phyloP scores from a whole-genome alignment of 2,329 filamentous ascomycete genomes.

The Penicillium palitans region DNA sequence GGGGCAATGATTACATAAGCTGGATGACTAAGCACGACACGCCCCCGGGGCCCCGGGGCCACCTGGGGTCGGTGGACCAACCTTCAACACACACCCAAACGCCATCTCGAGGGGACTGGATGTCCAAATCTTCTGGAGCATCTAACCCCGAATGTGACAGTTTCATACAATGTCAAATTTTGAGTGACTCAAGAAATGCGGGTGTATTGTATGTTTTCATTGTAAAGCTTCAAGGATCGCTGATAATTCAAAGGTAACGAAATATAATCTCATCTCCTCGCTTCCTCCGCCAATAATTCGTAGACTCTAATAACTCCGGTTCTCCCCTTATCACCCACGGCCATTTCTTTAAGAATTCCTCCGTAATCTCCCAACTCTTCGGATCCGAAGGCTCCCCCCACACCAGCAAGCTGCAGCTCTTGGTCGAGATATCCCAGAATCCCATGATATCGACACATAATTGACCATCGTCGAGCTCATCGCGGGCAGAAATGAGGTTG shows the following conservation, averaged over 20 bases:
- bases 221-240: neutral
- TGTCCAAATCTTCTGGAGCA: neutral
- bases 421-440: neutral
- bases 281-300: neutral
- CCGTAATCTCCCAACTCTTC: neutral
- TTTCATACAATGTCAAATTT: neutral
- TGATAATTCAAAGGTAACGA: neutral
- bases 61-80: no score
- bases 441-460: neutral
- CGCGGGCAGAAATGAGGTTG: conserved; percentile 21
- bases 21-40: neutral
- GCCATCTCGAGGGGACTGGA: neutral
- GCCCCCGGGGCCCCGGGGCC: no score
- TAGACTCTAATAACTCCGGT: neutral
- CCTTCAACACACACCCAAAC: no score
- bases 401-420: neutral
- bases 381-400: neutral
- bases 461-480: neutral
- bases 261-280: neutral
- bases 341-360: neutral
- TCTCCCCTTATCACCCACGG: neutral
- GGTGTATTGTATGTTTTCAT: neutral
- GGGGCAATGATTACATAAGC: neutral
- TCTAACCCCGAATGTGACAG: neutral
- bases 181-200: neutral